These are phyloP conservation scores for Rauvolfia tetraphylla DNA, from an alignment of 257 asterid genomes.

Conservation along the genomic window DNA sequence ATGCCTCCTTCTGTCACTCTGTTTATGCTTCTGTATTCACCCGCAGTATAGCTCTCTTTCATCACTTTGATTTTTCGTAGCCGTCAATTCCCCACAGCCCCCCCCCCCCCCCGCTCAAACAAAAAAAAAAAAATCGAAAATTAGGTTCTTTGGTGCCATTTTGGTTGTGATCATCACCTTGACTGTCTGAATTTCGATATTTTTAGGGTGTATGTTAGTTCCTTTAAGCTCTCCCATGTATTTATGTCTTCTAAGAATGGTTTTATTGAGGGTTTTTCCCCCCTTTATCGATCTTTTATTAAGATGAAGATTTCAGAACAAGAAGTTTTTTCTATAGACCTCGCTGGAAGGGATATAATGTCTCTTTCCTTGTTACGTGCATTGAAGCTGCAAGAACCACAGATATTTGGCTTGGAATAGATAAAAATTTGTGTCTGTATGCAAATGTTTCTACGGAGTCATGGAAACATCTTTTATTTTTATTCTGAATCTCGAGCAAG, in stretches of 20 bases:
- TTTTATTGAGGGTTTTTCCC: background rate
- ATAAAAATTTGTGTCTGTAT: background rate
- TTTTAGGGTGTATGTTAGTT: background rate
- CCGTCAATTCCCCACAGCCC: background rate
- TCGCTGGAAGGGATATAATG: background rate
- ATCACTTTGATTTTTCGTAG: background rate
- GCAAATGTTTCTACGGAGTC: background rate
- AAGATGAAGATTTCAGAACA: background rate
- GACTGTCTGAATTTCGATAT: background rate
- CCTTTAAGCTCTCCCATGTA: background rate
- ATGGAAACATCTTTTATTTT: background rate
- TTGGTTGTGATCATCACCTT: background rate
- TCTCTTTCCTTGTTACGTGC: background rate
- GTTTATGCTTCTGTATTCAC: background rate
- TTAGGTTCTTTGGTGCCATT: background rate
- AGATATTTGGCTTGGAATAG: background rate
- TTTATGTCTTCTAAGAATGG: background rate
- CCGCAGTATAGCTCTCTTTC: background rate
- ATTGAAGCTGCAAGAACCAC: background rate
- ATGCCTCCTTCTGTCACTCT: constrained; percentile 9
- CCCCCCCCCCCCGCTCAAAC: too few species aligned
- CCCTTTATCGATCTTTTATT: background rate
- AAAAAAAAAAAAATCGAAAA: too few species aligned
- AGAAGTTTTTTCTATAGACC: background rate
- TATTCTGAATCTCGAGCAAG: background rate